These are phyloP conservation scores for Fraxinus xanthoxyloides DNA, from an alignment of 305 asterid genomes.

Conservation along the genomic window DNA sequence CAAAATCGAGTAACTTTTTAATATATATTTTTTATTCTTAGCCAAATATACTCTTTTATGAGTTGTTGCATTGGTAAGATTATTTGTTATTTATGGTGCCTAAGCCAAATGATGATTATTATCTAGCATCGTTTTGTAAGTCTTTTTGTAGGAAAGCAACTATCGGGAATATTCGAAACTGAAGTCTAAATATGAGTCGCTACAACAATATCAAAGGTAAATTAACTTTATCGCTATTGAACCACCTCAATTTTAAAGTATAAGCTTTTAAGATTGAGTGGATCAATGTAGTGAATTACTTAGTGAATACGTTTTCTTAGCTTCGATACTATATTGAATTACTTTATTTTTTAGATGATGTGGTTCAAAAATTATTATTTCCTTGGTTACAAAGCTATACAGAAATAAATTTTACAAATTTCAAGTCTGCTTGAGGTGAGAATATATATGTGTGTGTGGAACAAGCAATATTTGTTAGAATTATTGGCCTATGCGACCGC, in stretches of 20 bases:
- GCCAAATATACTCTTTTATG: background rate
- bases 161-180: slow-evolving; percentile 75
- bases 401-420: background rate
- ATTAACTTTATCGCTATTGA: background rate
- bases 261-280: background rate
- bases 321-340: background rate
- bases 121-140: background rate
- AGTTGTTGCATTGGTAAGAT: background rate
- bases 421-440: background rate
- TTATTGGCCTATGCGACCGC: too few species aligned
- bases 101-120: background rate
- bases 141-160: slow-evolving; percentile 71
- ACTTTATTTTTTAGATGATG: background rate
- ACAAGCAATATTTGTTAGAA: background rate
- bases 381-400: background rate
- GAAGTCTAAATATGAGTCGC: slow-evolving; percentile 78
- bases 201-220: slow-evolving; percentile 88
- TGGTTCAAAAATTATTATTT: background rate
- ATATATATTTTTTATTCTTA: background rate
- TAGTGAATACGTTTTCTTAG: background rate
- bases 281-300: background rate
- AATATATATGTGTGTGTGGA: background rate
- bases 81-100: background rate
- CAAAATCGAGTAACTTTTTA: background rate
- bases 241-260: background rate